These are phyloP conservation scores for Nicotiana knightiana DNA, from an alignment of 257 asterid species.

Conservation along the genomic window DNA sequence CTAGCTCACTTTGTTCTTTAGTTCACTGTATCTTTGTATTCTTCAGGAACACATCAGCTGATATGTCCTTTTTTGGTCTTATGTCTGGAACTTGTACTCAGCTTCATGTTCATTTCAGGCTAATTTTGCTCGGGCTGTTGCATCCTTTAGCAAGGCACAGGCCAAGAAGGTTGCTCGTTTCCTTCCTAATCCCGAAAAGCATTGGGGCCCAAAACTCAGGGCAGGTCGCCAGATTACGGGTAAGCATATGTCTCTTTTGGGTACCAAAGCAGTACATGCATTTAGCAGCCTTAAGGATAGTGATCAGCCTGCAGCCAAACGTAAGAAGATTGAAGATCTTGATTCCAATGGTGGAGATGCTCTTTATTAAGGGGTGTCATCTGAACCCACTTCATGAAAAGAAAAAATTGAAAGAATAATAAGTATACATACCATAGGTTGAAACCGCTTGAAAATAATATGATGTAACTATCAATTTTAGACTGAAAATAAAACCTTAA, in stretches of 20 bases:
- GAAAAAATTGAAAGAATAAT: too few relatives aligned
- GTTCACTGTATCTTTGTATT: too few relatives aligned
- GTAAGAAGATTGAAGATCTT: constrained; percentile 51
- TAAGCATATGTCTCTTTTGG: constrained; percentile 78
- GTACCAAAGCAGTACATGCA: constrained; percentile 54
- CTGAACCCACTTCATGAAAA: too few relatives aligned
- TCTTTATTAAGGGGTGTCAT: too few relatives aligned
- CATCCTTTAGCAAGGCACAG: constrained; percentile 92
- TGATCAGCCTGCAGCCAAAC: constrained; percentile 64
- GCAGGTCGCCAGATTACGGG: constrained; percentile 80
- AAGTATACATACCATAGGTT: too few relatives aligned
- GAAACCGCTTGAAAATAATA: too few relatives aligned
- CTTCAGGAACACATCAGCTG: not conserved
- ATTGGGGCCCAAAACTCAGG: constrained; percentile 98
- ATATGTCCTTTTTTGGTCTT: not conserved
- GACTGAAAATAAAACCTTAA: too few relatives aligned
- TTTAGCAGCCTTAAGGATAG: constrained; percentile 24
- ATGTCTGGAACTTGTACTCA: not conserved
- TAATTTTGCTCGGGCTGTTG: constrained; percentile 76
- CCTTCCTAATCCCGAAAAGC: constrained; percentile 85
- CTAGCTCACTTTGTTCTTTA: not conserved
- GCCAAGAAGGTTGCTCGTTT: constrained; percentile 88
- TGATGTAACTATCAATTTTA: too few relatives aligned
- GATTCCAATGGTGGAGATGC: too few relatives aligned
- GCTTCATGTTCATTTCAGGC: constrained; percentile 39